Evolutionary conservation across 805 yeast genomes (phyloP).

Genomic region (Cyberlindnera xishuangbannaensis): DNA sequence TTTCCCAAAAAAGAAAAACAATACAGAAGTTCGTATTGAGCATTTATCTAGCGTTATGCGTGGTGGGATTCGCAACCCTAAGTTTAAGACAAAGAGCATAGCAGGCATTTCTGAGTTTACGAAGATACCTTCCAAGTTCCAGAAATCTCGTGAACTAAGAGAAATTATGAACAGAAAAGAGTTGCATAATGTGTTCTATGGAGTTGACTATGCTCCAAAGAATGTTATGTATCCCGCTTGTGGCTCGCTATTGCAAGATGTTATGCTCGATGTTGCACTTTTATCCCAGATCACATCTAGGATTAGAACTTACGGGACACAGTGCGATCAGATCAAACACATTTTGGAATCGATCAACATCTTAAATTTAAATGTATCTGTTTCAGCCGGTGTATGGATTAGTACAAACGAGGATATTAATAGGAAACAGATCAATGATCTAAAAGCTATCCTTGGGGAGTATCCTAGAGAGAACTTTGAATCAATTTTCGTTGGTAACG

Average conservation of each 20-base stretch:
- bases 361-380: slow-evolving; percentile 46
- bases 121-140: slow-evolving; percentile 30
- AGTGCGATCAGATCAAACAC: slow-evolving; percentile 49
- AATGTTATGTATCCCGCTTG: slow-evolving; percentile 49
- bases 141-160: slow-evolving; percentile 30
- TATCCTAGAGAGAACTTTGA: slow-evolving; percentile 45
- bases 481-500: slow-evolving; percentile 55
- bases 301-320: slow-evolving; percentile 54
- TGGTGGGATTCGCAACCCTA: slow-evolving; percentile 7
- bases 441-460: slow-evolving; percentile 35
- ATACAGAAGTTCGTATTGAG: background rate
- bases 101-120: slow-evolving; percentile 24
- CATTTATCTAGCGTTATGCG: background rate
- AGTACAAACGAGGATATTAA: slow-evolving; percentile 41
- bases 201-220: slow-evolving; percentile 56
- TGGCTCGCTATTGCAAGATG: slow-evolving; percentile 42
- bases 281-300: slow-evolving; percentile 55
- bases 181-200: slow-evolving; percentile 40
- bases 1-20: too few species aligned
- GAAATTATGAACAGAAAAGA: slow-evolving; percentile 31
- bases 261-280: slow-evolving; percentile 49
- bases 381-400: slow-evolving; percentile 62
- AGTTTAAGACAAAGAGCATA: slow-evolving; percentile 11
- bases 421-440: slow-evolving; percentile 37
- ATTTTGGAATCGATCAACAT: slow-evolving; percentile 48